Base-by-base conservation (phyloP, 345 rosid genomes). In the Linum lewisii region DNA sequence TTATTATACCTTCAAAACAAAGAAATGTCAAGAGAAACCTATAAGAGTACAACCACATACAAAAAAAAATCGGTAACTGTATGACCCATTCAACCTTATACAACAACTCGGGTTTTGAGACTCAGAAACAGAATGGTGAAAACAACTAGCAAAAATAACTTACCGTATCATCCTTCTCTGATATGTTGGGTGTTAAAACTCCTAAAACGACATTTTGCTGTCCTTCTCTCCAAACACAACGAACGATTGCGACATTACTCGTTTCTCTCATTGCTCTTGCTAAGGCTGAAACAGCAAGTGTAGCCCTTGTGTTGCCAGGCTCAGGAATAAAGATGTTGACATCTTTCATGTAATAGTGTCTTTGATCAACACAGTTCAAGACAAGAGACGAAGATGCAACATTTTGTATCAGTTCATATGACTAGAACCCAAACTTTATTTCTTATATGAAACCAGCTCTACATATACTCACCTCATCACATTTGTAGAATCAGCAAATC, bases 151-250 rank as follows among this genome's bases (percentile, higher is more conserved):
- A 42, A 16, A 16, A 5, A 56, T 71, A 65, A 76, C 89, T 72
- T 77, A 93, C 97, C 21, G 75, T 70, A 37, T 83, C 77, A 55
- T 78, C 86, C 61, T 74, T 80, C 59, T 83, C 75, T 65, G 94
- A 83, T 19, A 88, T 58, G 63, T 82, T 84, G 63, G 99, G 94
- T 55, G 84, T 83, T 76, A 93, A 76, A 72, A 81, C 80, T 42
- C 97, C 99, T 69, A 93, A 68, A 67, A 82, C 84, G 37, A 85
- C 91, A 63, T 61, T 84, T 44, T 78, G 77, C 68, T 77, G 94
- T 63, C 91, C 91, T 58, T 86, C 85, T 76, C 91, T 84, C 99
- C 99, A 93, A 64, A 86, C 99, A 71, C 99, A 93, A 20, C 97
- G 94, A 64, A 86, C 60, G 66, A 93, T 83, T 57, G 94, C 95